Evolutionary conservation across 306 rosid genomes (phyloP).

Genomic region (Astragalus membranaceus): DNA sequence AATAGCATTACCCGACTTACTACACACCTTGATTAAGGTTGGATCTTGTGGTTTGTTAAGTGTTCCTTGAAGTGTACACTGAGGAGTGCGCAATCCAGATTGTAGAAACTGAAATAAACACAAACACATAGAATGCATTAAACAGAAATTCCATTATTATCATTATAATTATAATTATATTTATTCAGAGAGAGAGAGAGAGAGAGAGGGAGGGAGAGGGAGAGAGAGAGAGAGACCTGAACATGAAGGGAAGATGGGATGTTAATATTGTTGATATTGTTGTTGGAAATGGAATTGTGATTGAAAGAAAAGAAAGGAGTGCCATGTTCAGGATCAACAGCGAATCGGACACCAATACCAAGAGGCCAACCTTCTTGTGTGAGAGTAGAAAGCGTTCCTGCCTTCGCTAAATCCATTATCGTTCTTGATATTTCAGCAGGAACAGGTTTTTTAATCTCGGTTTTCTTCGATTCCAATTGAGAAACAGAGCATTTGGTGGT

Average conservation of each 20-base stretch:
- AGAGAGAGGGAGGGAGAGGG: background rate
- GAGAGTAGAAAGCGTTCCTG: constrained; percentile 63
- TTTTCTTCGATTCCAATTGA: constrained; percentile 36
- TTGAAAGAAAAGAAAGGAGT: constrained; percentile 66
- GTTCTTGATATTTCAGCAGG: constrained; percentile 91
- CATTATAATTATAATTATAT: background rate
- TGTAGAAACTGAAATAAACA: constrained; percentile 51
- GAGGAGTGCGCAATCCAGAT: constrained; percentile 76
- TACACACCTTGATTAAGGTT: constrained; percentile 32
- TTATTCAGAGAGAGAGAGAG: background rate
- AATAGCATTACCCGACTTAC: background rate
- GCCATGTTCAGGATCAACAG: constrained; percentile 65
- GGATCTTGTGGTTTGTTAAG: constrained; percentile 61
- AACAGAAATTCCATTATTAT: background rate
- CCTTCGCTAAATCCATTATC: constrained; percentile 64
- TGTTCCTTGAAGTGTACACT: constrained; percentile 77
- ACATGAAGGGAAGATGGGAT: constrained; percentile 70
- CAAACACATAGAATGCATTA: background rate
- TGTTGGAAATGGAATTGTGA: background rate
- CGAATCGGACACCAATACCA: constrained; percentile 71
- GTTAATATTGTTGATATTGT: background rate
- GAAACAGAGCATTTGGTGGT: constrained; percentile 54
- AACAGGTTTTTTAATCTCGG: constrained; percentile 40
- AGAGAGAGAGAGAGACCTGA: constrained; percentile 33
- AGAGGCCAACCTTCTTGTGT: constrained; percentile 62